Evolutionary conservation across 1,284 basidiomycete genomes (phyloP), one percentile per base, ranked within the genome.

Genomic region (Tilletia caries): DNA sequence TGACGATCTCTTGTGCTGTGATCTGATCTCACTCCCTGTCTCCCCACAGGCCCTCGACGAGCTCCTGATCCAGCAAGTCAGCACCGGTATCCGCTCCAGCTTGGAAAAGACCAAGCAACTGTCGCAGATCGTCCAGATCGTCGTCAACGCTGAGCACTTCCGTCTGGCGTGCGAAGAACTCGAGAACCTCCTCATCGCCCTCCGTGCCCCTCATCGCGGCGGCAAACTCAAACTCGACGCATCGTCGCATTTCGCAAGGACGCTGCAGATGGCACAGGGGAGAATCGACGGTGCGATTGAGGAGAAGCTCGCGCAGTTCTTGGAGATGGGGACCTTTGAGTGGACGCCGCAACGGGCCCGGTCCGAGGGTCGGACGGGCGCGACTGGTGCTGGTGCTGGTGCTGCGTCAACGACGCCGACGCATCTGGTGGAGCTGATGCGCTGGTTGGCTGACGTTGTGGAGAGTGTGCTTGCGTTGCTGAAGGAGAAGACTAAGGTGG

Each of bases 271-370:
- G 48, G 91, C 94, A 1, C 88, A 91, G 71, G 85, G 86, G 33
- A 90, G 93, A 12, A 93, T 98, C 75, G 90, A 91, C 33, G 86
- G 87, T 12, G 88, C 95, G 54, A 94, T 98, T 76, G 88, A 89
- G 6, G 91, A 91, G 27, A 98, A 98, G 84, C 89, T 98, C n/a
- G 92, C 95, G 79, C 92, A 95, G 74, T 97, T 97, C 85, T 93
- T 97, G 74, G 95, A 92, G 70, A 86, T 97, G 54, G 91, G 93
- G 1, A 92, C 96, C 83, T 97, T 98, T 83, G 90, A 96, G 77
- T 97, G 93, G 93, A 91, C 90, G 65, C 91, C 94, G 1, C 82
- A 85, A 23, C 79, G 64, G 44, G 20, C 64, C 29, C 52, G 69
- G 44, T 32, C 18, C 13, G 60, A 20, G 43, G 6, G 44, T 6